Conservation (phyloP, 2,329 filamentous ascomycete genomes). For the Aureobasidium pullulans region DNA sequence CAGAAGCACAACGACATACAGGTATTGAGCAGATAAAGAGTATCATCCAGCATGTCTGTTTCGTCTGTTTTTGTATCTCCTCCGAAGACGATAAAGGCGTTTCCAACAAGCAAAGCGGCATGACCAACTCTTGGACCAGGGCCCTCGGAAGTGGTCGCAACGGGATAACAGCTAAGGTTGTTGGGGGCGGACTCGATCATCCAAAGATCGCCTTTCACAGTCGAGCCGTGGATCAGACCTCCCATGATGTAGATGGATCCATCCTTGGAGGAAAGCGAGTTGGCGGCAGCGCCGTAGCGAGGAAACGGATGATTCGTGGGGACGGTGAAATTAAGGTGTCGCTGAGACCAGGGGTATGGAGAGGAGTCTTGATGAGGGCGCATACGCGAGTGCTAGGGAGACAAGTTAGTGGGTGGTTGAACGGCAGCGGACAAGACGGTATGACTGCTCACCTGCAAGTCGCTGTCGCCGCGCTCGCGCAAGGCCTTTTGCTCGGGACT, state of each 20-base stretch:
- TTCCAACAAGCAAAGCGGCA: slow-evolving; percentile 86
- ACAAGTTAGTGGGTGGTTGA: slow-evolving; percentile 32
- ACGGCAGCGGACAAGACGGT: background rate
- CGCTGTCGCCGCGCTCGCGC: slow-evolving; percentile 50
- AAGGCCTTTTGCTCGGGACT: slow-evolving; percentile 60
- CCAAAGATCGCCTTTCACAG: slow-evolving; percentile 95
- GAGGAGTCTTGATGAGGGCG: slow-evolving; percentile 57
- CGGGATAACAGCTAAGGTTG: slow-evolving; percentile 82
- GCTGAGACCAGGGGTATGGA: slow-evolving; percentile 93
- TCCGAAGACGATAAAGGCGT: slow-evolving; percentile 97
- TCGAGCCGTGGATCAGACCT: slow-evolving; percentile 87
- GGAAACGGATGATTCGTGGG: slow-evolving; percentile 83
- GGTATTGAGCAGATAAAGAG: slow-evolving; percentile 91
- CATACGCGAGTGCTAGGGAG: background rate
- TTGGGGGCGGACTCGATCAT: slow-evolving; percentile 82
- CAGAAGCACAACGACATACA: slow-evolving; percentile 54
- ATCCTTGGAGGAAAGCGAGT: slow-evolving; percentile 86
- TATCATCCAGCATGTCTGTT: slow-evolving; percentile 84
- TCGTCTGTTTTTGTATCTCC: slow-evolving; percentile 98
- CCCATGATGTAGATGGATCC: slow-evolving; percentile 98
- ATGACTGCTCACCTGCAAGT: slow-evolving; percentile 43
- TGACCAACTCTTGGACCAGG: slow-evolving; percentile 93
- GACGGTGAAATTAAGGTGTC: slow-evolving; percentile 76
- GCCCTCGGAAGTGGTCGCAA: slow-evolving; percentile 86
- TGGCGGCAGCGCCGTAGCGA: slow-evolving; percentile 93